Base-by-base conservation (phyloP, 23 red algal genomes). In the Cyanidium caldarium region DNA sequence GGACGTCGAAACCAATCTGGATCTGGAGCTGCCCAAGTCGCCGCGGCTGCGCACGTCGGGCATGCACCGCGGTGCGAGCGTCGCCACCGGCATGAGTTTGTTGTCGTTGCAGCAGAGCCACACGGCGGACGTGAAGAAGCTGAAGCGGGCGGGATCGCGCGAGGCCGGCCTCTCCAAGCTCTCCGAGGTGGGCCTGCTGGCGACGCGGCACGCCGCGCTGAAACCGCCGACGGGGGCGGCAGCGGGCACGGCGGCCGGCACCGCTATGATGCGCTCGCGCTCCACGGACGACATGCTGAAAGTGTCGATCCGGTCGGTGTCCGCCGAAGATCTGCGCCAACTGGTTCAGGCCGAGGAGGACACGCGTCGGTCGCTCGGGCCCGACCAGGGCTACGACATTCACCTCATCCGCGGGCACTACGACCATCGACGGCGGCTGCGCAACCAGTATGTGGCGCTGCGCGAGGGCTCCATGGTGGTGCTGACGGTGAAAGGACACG, bases 361-460 rank as follows among this genome's bases (percentile, higher is more conserved):
- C 38, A 67, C 76, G 23, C 68, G 82, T 69, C 66, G 57, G 41
- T 81, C 84, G 76, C 85, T 98, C 35, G 92, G 84, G 17, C 92
- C 92, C 21, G 34, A 72, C 25, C 38, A 65, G 0, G 92, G 92
- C 38, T 88, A 83, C 40, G 92, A 98, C 67, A 73, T 98, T 37
- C 45, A 77, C 17, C 83, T 77, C 40, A 98, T 98, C 45, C 65
- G 58, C 14, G 92, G 92, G 26, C 92, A 98, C 43, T 98, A 98
- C 42, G 66, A 80, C 15, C 92, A 98, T 75, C 79, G 92, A 0
- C 35, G 17, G 3, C 46, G 76, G 34, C 43, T 98, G 34, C 79
- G 92, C 17, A 72, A 85, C 33, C 56, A 77, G 46, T 28, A 83
- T 40, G 73, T 57, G 26, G 85, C 79, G 0, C 68, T 98, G 2